Base-by-base conservation (phyloP, 495 filamentous ascomycete genomes). In the Lindgomyces ingoldianus region DNA sequence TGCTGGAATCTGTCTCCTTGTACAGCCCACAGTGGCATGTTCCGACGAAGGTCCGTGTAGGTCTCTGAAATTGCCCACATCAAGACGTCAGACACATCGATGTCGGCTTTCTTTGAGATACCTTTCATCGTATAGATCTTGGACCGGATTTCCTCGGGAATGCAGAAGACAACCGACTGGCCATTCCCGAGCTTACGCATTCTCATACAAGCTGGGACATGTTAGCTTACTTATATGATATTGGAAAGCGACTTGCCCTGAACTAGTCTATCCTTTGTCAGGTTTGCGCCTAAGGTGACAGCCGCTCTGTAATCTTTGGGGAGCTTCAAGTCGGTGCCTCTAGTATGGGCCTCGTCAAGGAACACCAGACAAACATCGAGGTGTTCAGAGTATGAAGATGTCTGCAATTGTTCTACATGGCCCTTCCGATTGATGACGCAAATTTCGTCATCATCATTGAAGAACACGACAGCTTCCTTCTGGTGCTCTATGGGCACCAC, bases 301-400 rank as follows among this genome's bases (percentile, higher is more conserved):
- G 87, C 87, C 2, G 86, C 90, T 12, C 83, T 74, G 58, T 84
- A 86, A 12, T 77, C 16, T 0, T 57, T 57, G 0, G 90, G 89
- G 2, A 94, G 68, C 64, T 81, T 86, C 9, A 94, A 67, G 68
- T 93, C 89, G 0, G 84, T 89, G 0, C 90, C 90, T 65, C 90
- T 74, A 0, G 90, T 91, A 64, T 94, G 90, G 0, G 83, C 83
- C 64, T 94, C 84, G 50, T 92, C 90, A 1, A 93, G 77, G 68
- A 87, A 93, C 0, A 93, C 83, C 0, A 90, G 74, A 64, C 88
- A 93, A 0, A 72, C 63, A 11, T 83, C 84, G 26, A 91, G 76
- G 11, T 87, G 81, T 9, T 80, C 75, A 0, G 77, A 68, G 69
- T 84, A 93, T 0, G 88, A 79, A 0, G 90, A 91, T 0, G 75